Evolutionary conservation across 2,329 filamentous ascomycete genomes (phyloP).

Genomic region (Cytospora leucostoma): DNA sequence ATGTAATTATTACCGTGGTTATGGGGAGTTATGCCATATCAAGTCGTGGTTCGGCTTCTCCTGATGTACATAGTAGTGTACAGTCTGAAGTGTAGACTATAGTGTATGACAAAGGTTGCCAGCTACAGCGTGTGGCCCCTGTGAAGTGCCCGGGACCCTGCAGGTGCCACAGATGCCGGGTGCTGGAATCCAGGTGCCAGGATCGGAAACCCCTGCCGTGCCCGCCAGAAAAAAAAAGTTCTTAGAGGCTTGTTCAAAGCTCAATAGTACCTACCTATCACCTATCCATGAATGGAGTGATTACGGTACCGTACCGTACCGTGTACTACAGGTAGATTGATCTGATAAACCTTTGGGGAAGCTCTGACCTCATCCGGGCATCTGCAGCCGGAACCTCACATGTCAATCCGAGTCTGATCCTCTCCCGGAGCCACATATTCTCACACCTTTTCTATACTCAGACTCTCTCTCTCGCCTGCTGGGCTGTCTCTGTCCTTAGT

Average conservation of each 20-base stretch:
- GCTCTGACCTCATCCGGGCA: slow-evolving; percentile 14
- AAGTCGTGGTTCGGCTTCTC: too few relatives aligned
- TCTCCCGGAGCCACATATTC: background rate
- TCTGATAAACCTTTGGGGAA: too few relatives aligned
- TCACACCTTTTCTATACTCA: background rate
- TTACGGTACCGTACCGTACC: too few relatives aligned
- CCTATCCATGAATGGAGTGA: too few relatives aligned
- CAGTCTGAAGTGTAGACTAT: too few relatives aligned
- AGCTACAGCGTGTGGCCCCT: background rate
- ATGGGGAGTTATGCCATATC: too few relatives aligned
- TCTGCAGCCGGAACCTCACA: background rate
- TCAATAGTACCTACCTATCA: too few relatives aligned
- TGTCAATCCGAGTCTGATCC: background rate
- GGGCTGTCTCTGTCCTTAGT: background rate
- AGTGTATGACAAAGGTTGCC: background rate
- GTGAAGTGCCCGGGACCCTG: background rate
- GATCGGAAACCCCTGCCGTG: slow-evolving; percentile 4
- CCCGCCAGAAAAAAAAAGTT: slow-evolving; percentile 14
- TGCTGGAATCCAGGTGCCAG: background rate
- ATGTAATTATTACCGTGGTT: too few relatives aligned
- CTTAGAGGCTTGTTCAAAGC: too few relatives aligned
- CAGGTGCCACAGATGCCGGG: too few relatives aligned
- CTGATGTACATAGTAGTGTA: too few relatives aligned
- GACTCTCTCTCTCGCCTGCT: background rate
- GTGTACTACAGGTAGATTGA: too few relatives aligned